Percentiles rank a stretch among this genome's conserved stretches.
Evolutionary conservation across 257 asterid genomes (phyloP).

Genomic region (Handroanthus guayacan): DNA sequence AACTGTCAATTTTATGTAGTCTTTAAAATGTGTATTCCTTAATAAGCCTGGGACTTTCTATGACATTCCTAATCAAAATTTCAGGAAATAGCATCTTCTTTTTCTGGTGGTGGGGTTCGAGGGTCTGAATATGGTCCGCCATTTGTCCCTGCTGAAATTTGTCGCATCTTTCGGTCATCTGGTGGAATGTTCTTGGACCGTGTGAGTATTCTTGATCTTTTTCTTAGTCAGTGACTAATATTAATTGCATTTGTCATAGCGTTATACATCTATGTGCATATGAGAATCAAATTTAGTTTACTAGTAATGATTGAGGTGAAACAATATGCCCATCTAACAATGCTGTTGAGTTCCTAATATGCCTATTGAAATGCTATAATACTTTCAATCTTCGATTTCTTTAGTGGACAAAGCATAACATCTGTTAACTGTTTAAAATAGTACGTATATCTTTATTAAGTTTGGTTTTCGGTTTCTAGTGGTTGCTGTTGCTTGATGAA

Average conservation of each 20-base stretch:
- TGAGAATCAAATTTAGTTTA: conserved; percentile 6
- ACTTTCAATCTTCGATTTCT: not conserved
- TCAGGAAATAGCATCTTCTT: conserved; percentile 88
- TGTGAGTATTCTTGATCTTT: conserved; percentile 58
- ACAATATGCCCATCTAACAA: conserved; percentile 1
- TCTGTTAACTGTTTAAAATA: not conserved
- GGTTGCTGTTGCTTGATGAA: no score
- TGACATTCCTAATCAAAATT: conserved; percentile 35
- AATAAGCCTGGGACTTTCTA: no score
- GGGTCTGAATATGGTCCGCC: conserved; percentile 69
- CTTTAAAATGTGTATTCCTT: not conserved
- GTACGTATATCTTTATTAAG: not conserved
- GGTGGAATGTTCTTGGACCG: conserved; percentile 83
- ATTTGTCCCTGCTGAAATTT: conserved; percentile 82
- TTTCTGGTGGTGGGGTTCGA: conserved; percentile 73
- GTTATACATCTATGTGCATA: not conserved
- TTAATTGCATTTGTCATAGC: not conserved
- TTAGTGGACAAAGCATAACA: conserved; percentile 1
- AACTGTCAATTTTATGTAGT: conserved; percentile 21
- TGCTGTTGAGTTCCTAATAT: conserved; percentile 28
- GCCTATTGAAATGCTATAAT: conserved; percentile 18
- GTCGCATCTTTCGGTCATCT: conserved; percentile 80
- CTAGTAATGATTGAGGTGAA: conserved; percentile 3
- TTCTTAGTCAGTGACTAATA: conserved; percentile 4
- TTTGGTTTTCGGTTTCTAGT: not conserved